phyloP scores from a whole-genome alignment of 148 eudicot genomes.

The Selenicereus undatus region DNA sequence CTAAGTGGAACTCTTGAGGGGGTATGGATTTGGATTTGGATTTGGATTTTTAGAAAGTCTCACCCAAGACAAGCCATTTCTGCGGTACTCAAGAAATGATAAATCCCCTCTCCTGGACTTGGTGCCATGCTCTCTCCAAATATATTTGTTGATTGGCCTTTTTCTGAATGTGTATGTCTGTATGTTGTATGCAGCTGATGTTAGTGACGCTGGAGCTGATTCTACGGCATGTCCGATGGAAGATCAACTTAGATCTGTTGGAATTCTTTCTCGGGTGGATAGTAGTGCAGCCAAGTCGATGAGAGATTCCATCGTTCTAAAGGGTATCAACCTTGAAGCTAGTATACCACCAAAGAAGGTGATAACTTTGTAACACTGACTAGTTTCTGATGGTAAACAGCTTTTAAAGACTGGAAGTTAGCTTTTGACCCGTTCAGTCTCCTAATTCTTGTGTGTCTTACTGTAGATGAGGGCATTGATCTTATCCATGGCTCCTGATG shows the following conservation, averaged over 20 bases:
- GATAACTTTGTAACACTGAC: neutral
- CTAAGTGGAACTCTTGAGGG: too few relatives aligned
- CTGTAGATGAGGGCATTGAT: conserved; percentile 64
- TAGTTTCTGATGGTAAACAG: neutral
- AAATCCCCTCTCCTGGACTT: neutral
- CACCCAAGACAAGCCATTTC: neutral
- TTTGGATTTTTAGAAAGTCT: neutral
- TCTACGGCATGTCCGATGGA: conserved; percentile 53
- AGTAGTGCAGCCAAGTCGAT: conserved; percentile 29
- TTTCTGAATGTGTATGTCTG: neutral
- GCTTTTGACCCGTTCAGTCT: neutral
- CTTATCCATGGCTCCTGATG: conserved; percentile 54
- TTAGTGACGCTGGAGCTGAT: conserved; percentile 30
- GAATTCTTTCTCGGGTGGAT: conserved; percentile 45
- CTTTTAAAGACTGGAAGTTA: neutral
- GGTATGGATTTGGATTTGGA: too few relatives aligned
- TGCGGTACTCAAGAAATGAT: neutral
- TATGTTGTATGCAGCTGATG: conserved; percentile 26
- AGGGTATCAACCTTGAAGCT: conserved; percentile 56
- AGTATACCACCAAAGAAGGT: conserved; percentile 66
- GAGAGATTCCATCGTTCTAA: conserved; percentile 33
- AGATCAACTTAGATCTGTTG: conserved; percentile 60
- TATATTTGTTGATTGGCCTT: neutral
- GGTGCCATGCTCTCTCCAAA: neutral
- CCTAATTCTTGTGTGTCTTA: conserved; percentile 11